Percentiles rank a stretch among this genome's conserved stretches.
Evolutionary conservation across 2,329 filamentous ascomycete species (phyloP).

Genomic region (Raffaelea ambrosiae): DNA sequence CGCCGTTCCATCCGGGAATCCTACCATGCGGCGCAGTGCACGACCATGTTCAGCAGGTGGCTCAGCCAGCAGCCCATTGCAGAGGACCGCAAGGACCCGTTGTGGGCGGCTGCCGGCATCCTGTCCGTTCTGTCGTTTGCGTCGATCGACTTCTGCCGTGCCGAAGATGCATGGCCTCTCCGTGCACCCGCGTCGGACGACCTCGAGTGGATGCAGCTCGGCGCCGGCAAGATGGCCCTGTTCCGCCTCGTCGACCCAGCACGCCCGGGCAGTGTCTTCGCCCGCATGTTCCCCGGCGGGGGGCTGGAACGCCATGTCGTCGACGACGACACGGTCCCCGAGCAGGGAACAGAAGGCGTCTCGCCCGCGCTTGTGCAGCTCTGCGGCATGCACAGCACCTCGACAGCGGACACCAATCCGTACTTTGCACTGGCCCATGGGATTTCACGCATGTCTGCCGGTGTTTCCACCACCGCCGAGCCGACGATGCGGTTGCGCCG

Average conservation of each 20-base stretch:
- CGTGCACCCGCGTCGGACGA: constrained; percentile 11
- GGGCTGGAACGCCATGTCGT: no score
- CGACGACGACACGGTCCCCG: no score
- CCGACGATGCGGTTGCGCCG: background rate
- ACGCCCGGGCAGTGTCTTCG: constrained; percentile 26
- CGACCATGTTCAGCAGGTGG: constrained; percentile 27
- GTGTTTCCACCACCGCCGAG: background rate
- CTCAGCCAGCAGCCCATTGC: constrained; percentile 21
- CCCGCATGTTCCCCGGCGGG: constrained; percentile 17
- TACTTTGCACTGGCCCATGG: constrained; percentile 9
- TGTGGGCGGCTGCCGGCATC: constrained; percentile 37
- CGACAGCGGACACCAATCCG: constrained; percentile 1
- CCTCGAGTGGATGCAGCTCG: constrained; percentile 26
- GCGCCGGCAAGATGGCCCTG: constrained; percentile 26
- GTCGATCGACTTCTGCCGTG: constrained; percentile 23
- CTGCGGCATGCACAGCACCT: constrained; percentile 14
- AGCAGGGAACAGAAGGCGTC: no score
- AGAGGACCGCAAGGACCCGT: constrained; percentile 29
- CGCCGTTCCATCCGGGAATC: constrained; percentile 27
- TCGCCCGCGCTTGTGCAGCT: constrained; percentile 11
- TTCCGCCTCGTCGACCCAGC: constrained; percentile 25
- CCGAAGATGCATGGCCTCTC: constrained; percentile 26
- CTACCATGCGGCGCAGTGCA: constrained; percentile 34
- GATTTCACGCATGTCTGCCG: no score
- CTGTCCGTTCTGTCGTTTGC: constrained; percentile 31